Evolutionary conservation across 1,284 basidiomycete species (phyloP).

Genomic region (Ustilago cynodontis): DNA sequence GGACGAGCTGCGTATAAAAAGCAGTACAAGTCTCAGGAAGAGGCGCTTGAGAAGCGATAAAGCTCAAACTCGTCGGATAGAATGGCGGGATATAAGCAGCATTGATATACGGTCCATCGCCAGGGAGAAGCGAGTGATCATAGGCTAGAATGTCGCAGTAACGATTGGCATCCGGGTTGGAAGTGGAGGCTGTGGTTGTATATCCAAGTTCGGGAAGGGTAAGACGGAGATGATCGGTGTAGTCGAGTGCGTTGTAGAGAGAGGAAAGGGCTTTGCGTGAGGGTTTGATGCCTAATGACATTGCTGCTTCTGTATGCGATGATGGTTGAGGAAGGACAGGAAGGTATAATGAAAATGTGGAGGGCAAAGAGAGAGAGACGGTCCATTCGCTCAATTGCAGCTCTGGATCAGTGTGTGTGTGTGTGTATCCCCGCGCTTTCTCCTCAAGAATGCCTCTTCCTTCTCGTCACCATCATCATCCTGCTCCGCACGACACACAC

Average conservation of each 20-base stretch:
- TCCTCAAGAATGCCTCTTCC: neutral
- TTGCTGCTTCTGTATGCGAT: constrained; percentile 6
- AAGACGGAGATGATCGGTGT: constrained; percentile 33
- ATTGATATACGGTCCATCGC: constrained; percentile 55
- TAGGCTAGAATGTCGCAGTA: constrained; percentile 47
- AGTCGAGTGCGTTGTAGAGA: constrained; percentile 33
- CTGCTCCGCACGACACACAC: neutral
- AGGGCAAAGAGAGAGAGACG: neutral
- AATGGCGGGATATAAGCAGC: constrained; percentile 58
- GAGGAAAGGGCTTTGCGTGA: constrained; percentile 14
- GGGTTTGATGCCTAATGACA: constrained; percentile 24
- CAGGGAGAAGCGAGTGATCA: constrained; percentile 56
- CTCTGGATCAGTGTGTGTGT: neutral
- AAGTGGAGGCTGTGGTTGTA: constrained; percentile 10
- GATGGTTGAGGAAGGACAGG: neutral
- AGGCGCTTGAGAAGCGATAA: constrained; percentile 96
- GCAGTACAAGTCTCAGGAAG: constrained; percentile 88
- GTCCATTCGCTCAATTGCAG: neutral
- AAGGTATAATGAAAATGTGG: neutral
- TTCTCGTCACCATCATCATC: constrained; percentile 5
- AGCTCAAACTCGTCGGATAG: constrained; percentile 70
- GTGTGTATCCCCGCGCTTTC: neutral
- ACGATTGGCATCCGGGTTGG: constrained; percentile 32
- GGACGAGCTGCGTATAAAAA: constrained; percentile 75
- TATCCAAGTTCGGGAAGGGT: constrained; percentile 26